Evolutionary conservation across 1,139 yeast species (phyloP), one percentile per base, ranked within the genome.

Genomic region (Yamadazyma spencermartinsiae): DNA sequence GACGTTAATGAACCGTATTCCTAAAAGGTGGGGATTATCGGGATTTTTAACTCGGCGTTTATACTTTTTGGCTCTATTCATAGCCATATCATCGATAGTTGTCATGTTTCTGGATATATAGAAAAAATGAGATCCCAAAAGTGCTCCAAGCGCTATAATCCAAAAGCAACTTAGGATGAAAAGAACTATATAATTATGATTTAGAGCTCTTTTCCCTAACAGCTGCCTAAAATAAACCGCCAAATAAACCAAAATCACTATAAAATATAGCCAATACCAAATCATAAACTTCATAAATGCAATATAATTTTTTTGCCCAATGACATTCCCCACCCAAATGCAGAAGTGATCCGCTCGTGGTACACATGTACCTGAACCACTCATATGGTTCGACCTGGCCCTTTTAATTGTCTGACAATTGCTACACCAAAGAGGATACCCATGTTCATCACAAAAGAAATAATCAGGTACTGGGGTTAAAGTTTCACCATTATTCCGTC

Each of bases 281-380:
- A 64, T 35, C 30, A 72, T 51, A 48, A 72, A 80, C 44, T 74
- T 74, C n/a, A 78, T 39, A 46, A 83, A 84, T 14, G 61, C 58
- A 26, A 67, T 43, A 51, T 78, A 79, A 55, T 84, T 84, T 31
- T 56, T 51, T 40, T 71, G 68, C 0, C 87, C 89, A 19, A 84
- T 69, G 2, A 73, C 72, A 0, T 66, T 54, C 0, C 88, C 88
- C 3, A 83, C 56, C 79, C 82, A 82, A 2, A 76, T 48, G 54
- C 92, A 84, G 49, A 68, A 79, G 54, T 84, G 92, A 53, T 84
- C 92, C 53, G 79, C 77, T 41, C 73, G 65, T 1, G 80, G 73
- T 0, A 82, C 73, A 48, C 84, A 80, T 28, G 55, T 51, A 0
- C 64, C 63, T 39, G 58, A 36, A 33, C 68, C 63, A 15, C 68